Evolutionary conservation across 768 basidiomycete genomes (phyloP).

Genomic region (Pleurotus tuoliensis): DNA sequence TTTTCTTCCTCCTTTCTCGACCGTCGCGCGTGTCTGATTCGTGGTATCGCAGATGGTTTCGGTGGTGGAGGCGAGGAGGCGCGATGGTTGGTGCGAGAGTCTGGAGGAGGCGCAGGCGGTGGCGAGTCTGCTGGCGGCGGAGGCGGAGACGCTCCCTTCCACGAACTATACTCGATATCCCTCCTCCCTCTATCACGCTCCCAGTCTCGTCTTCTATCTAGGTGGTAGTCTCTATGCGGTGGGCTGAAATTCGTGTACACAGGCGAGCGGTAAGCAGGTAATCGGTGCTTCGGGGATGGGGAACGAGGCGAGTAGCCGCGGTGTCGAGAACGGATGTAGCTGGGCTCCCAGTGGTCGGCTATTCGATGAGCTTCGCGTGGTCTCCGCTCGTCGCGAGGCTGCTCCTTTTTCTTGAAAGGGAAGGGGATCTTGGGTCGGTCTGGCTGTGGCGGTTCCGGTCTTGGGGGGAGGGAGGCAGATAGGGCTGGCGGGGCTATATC

Average conservation of each 20-base stretch:
- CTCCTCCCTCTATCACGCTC: conserved; percentile 18
- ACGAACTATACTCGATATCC: not conserved
- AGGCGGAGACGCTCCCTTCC: conserved; percentile 11
- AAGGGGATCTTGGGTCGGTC: conserved; percentile 56
- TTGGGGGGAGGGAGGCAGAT: conserved; percentile 12
- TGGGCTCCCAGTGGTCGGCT: conserved; percentile 38
- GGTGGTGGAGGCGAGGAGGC: conserved; percentile 18
- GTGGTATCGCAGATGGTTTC: conserved; percentile 32
- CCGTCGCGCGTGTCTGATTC: conserved; percentile 38
- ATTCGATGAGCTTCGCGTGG: conserved; percentile 18
- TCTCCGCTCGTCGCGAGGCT: not conserved
- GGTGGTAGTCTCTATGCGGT: conserved; percentile 27
- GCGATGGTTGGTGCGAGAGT: conserved; percentile 26
- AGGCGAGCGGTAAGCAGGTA: conserved; percentile 35
- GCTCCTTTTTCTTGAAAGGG: conserved; percentile 64
- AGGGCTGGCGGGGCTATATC: conserved; percentile 33
- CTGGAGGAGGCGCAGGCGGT: conserved; percentile 34
- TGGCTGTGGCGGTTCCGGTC: conserved; percentile 15
- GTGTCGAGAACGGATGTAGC: conserved; percentile 22
- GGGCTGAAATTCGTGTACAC: conserved; percentile 32
- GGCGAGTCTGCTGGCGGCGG: conserved; percentile 22
- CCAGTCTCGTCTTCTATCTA: conserved; percentile 31
- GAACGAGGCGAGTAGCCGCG: conserved; percentile 20
- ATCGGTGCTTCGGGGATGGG: conserved; percentile 35
- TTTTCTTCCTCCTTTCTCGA: conserved; percentile 60